A percentile compares a stretch with the other conserved stretches of the same genome.
phyloP scores from a whole-genome alignment of 2,329 filamentous ascomycete species.

The Cytospora paraplurivora region DNA sequence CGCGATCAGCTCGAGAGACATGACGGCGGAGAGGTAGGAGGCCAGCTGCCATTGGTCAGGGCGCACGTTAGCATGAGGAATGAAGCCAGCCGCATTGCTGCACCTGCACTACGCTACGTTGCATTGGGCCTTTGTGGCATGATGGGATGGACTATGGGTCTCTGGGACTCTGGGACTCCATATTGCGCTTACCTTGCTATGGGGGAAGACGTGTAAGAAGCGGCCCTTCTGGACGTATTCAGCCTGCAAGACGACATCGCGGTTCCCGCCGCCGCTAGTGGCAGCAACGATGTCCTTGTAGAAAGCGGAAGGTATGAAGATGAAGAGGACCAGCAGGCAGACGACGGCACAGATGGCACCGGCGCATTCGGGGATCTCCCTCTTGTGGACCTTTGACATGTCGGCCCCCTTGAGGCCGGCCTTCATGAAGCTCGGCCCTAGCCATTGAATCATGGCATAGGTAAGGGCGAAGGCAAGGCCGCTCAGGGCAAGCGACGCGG shows the following conservation, averaged over 20 bases:
- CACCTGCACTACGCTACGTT: too few relatives aligned
- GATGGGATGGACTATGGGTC: neutral
- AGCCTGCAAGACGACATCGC: conserved; percentile 77
- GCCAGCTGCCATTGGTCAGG: conserved; percentile 64
- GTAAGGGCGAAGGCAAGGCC: conserved; percentile 78
- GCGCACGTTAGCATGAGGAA: conserved; percentile 1
- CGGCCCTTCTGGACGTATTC: conserved; percentile 79
- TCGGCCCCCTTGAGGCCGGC: conserved; percentile 89
- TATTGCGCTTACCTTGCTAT: conserved; percentile 71
- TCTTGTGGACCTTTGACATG: conserved; percentile 69
- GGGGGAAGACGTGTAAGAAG: conserved; percentile 87
- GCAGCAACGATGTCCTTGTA: conserved; percentile 97
- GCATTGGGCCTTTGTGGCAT: too few relatives aligned
- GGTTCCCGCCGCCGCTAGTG: conserved; percentile 89
- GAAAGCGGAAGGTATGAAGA: conserved; percentile 95
- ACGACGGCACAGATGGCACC: conserved; percentile 90
- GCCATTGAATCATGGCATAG: conserved; percentile 89
- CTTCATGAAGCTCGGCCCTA: conserved; percentile 84
- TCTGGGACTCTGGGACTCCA: neutral
- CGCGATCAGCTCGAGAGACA: conserved; percentile 87
- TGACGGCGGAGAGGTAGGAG: conserved; percentile 90
- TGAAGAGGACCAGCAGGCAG: conserved; percentile 83
- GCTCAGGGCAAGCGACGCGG: conserved; percentile 86
- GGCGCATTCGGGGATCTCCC: conserved; percentile 93
- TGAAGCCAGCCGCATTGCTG: neutral